phyloP scores from a whole-genome alignment of 116 monocot species.

The Trichopus zeylanicus region DNA sequence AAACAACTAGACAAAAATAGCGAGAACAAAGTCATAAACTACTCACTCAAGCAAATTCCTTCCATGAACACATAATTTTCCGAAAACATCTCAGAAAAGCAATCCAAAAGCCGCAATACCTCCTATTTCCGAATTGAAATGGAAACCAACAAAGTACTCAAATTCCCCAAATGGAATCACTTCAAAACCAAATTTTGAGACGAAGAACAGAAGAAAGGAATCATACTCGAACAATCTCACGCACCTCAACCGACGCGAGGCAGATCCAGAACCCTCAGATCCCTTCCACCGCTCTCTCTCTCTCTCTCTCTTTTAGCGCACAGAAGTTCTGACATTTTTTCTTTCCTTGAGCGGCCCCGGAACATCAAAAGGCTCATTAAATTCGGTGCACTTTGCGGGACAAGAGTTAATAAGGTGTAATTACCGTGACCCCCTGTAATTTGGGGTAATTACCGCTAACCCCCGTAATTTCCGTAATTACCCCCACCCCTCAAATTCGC shows the following conservation, averaged over 20 bases:
- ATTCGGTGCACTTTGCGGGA: neutral
- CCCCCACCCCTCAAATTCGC: too few species aligned
- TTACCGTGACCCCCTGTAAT: too few species aligned
- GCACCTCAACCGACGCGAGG: neutral
- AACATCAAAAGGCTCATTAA: neutral
- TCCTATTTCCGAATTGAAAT: neutral
- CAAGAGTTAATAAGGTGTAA: neutral
- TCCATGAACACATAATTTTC: neutral
- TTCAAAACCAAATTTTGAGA: neutral
- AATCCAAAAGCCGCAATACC: neutral
- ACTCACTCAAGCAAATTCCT: neutral
- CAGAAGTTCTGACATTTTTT: neutral
- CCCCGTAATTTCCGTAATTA: too few species aligned
- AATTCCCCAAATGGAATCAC: neutral
- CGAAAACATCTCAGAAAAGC: neutral
- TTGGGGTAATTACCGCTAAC: too few species aligned
- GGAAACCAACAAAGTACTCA: neutral
- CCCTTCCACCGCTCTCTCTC: too few species aligned
- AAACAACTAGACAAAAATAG: too few species aligned
- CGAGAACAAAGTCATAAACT: too few species aligned
- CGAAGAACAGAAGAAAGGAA: conserved; percentile 4
- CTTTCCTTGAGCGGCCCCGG: neutral
- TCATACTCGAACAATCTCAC: neutral
- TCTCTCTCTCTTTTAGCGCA: neutral
- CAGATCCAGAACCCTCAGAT: conserved; percentile 1